Evolutionary conservation across 1,284 basidiomycete genomes (phyloP), one percentile per base, ranked within the genome.

Genomic region (Boletus mariae): DNA sequence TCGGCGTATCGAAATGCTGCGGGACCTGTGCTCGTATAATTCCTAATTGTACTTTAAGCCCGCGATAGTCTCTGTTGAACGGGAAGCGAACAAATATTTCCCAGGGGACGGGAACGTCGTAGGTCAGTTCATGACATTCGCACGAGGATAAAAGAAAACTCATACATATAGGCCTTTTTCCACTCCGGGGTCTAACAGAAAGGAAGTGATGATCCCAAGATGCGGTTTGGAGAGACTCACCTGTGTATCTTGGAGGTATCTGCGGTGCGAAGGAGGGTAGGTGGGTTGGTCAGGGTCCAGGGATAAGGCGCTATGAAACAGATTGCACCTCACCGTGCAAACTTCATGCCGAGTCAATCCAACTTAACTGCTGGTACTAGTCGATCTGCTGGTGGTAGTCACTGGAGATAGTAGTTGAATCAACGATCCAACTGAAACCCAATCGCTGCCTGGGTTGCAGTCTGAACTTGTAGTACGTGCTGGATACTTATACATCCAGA

Each of bases 181-280:
- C 88, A 91, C 71, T 91, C 88, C 1, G 87, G 32, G 26, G 80
- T 83, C 87, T 90, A 11, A 56, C 12, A 9, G 45, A 38, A 50
- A 12, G 12, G 0, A 5, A 34, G 53, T 28, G 47, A 31, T 31
- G 4, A 31, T 28, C 4, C 1, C n/a, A 28, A 42, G 29, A 15
- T 37, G 20, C 5, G 2, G 11, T 2, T 20, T 5, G 29, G 29
- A 32, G 38, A 45, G 13, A 61, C 71, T 25, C 58, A 83, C 87
- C 76, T 88, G 87, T 2, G 84, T 85, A 60, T 89, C 84, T 57
- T 84, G 74, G 3, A 90, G 73, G 66, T 89, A 88, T 64, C 87
- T 79, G 45, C 12, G 45, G 25, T 13, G 32, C 13, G 17, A 3
- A n/a, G 34, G 20, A 44, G 43, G 20, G 43, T 29, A 12, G 17